Evolutionary conservation across 2,329 filamentous ascomycete genomes (phyloP).

Genomic region (Aspergillus sojae): DNA sequence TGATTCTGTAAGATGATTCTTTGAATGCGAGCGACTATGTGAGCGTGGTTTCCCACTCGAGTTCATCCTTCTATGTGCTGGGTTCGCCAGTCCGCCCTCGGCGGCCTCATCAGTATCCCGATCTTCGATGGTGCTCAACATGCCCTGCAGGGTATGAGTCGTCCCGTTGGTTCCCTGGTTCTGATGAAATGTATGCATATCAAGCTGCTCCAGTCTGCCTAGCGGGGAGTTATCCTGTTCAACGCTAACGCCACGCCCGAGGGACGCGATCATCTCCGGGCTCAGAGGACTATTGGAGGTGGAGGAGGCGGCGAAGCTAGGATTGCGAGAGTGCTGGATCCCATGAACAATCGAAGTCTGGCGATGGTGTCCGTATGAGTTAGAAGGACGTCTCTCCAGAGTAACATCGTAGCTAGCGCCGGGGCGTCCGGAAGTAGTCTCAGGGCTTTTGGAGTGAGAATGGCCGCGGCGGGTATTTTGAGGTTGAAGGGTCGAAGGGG

Average conservation of each 20-base stretch:
- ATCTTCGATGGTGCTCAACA: constrained; percentile 43
- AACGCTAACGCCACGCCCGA: constrained; percentile 57
- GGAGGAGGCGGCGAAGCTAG: constrained; percentile 70
- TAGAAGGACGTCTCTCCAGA: constrained; percentile 46
- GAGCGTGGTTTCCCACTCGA: constrained; percentile 68
- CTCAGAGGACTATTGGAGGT: constrained; percentile 79
- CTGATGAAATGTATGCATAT: constrained; percentile 30
- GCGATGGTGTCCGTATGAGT: constrained; percentile 82
- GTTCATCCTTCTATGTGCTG: constrained; percentile 49
- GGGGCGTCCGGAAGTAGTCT: constrained; percentile 38
- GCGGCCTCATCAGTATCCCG: constrained; percentile 33
- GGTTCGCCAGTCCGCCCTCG: constrained; percentile 27
- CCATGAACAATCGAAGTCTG: constrained; percentile 98
- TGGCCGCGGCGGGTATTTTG: constrained; percentile 40
- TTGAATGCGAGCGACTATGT: constrained; percentile 76
- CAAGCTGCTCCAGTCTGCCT: constrained; percentile 36
- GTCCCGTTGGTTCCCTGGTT: constrained; percentile 46
- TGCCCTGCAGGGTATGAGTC: constrained; percentile 28
- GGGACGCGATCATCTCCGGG: constrained; percentile 78
- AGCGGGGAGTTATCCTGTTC: constrained; percentile 49
- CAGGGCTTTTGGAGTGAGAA: constrained; percentile 47
- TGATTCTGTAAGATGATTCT: constrained; percentile 69
- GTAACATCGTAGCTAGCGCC: constrained; percentile 39
- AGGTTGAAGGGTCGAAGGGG: constrained; percentile 39
- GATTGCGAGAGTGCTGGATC: constrained; percentile 85